These are phyloP conservation scores for Eimeria zaria DNA, from an alignment of 169 alveolate genomes.

Conservation along the genomic window DNA sequence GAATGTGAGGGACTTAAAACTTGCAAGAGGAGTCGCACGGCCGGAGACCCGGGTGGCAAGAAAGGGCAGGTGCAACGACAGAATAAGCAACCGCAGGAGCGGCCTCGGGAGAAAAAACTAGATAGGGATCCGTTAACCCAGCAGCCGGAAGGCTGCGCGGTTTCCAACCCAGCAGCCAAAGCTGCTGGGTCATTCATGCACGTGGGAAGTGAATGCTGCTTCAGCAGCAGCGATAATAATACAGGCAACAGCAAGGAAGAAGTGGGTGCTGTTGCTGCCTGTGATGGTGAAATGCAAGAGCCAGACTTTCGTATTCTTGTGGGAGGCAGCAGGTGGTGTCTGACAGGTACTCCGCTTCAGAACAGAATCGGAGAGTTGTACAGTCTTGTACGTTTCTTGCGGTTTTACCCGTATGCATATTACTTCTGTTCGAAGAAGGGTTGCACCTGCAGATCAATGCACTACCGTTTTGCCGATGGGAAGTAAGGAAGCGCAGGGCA, in stretches of 20 bases:
- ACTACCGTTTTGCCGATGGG: conserved; percentile 89
- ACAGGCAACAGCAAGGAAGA: background rate
- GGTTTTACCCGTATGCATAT: conserved; percentile 96
- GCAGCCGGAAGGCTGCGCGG: conserved; percentile 48
- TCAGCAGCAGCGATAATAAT: background rate
- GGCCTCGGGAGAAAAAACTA: background rate
- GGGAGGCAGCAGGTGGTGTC: conserved; percentile 95
- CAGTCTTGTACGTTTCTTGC: conserved; percentile 96
- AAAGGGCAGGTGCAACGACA: conserved; percentile 1
- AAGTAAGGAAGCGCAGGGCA: conserved; percentile 59
- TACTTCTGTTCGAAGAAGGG: conserved; percentile 94
- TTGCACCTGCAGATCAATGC: conserved; percentile 91
- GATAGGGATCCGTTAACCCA: conserved; percentile 2
- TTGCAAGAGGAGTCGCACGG: background rate
- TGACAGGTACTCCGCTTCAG: conserved; percentile 99
- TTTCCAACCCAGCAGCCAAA: conserved; percentile 23
- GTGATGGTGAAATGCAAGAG: conserved; percentile 26
- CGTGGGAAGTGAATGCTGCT: background rate
- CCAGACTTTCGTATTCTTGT: background rate
- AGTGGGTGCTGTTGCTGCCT: background rate
- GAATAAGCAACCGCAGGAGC: conserved; percentile 11
- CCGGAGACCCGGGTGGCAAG: background rate
- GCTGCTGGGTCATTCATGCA: conserved; percentile 27
- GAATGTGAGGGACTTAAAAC: background rate
- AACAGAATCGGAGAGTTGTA: conserved; percentile 98